Percentiles rank a stretch among this genome's conserved stretches.
These are phyloP conservation scores for Phaffomyces antillensis DNA, from an alignment of 805 yeast species.

Conservation along the genomic window DNA sequence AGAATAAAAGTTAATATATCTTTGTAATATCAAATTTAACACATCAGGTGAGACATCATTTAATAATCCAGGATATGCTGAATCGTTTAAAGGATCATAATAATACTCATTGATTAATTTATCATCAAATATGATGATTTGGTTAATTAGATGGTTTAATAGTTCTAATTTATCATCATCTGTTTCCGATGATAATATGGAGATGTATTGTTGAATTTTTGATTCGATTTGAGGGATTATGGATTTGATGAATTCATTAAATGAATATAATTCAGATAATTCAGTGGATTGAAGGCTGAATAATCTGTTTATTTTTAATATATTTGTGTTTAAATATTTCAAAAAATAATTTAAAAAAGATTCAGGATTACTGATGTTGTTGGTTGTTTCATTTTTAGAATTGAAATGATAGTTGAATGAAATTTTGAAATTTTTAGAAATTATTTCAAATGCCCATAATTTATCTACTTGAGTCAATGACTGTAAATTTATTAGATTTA, in stretches of 20 bases:
- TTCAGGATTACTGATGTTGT: constrained; percentile 42
- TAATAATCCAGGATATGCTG: constrained; percentile 26
- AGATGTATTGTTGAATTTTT: constrained; percentile 29
- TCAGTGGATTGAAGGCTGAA: constrained; percentile 29
- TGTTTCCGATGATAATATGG: constrained; percentile 14
- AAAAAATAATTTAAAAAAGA: constrained; percentile 45
- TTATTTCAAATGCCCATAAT: constrained; percentile 44
- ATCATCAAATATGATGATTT: constrained; percentile 33
- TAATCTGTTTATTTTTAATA: constrained; percentile 33
- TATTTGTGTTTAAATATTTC: constrained; percentile 35
- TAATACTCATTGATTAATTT: constrained; percentile 31
- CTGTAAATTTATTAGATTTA: constrained; percentile 13
- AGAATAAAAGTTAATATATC: constrained; percentile 39
- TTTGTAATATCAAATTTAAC: constrained; percentile 40
- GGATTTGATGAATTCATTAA: constrained; percentile 33
- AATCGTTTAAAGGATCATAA: constrained; percentile 29
- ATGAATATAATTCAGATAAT: constrained; percentile 23
- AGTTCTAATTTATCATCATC: constrained; percentile 13
- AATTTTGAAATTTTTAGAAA: constrained; percentile 37
- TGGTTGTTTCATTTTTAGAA: constrained; percentile 32
- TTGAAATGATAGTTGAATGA: constrained; percentile 53
- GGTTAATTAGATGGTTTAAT: constrained; percentile 30
- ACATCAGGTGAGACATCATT: constrained; percentile 17
- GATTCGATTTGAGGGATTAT: constrained; percentile 36
- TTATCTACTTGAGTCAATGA: constrained; percentile 13